These are phyloP conservation scores for Phialophora expanda DNA, from an alignment of 2,329 filamentous ascomycete species.

Conservation along the genomic window DNA sequence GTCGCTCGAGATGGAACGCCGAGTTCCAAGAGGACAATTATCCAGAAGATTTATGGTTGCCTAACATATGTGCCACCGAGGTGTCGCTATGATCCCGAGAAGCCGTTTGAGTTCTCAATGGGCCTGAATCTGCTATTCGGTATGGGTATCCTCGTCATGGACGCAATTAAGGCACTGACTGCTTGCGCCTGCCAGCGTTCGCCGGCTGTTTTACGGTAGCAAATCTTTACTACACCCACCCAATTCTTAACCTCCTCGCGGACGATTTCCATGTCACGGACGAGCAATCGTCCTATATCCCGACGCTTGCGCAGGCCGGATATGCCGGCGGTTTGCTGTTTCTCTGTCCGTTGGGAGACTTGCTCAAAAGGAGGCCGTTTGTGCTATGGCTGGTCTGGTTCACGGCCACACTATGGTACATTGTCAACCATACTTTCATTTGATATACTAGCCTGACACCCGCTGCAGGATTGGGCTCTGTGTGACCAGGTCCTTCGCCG, in stretches of 20 bases:
- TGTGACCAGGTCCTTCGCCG: constrained; percentile 66
- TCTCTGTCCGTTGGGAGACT: constrained; percentile 75
- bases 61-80: constrained; percentile 40
- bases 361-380: constrained; percentile 67
- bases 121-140: constrained; percentile 42
- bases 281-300: constrained; percentile 69
- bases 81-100: constrained; percentile 42
- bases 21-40: constrained; percentile 10
- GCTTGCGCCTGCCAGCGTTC: constrained; percentile 41
- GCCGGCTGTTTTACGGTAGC: constrained; percentile 71
- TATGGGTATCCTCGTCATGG: constrained; percentile 36
- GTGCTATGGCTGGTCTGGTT: constrained; percentile 70
- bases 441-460: neutral
- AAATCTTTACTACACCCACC: constrained; percentile 82
- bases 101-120: constrained; percentile 41
- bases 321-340: constrained; percentile 77
- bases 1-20: constrained; percentile 11
- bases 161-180: constrained; percentile 13
- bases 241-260: constrained; percentile 76
- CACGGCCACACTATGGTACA: constrained; percentile 68
- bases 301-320: constrained; percentile 78
- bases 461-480: constrained; percentile 64
- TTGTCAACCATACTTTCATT: constrained; percentile 16
- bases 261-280: constrained; percentile 72
- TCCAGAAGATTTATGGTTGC: constrained; percentile 24